Conservation (phyloP, 169 alveolate genomes). For the Eimeria tenella region DNA sequence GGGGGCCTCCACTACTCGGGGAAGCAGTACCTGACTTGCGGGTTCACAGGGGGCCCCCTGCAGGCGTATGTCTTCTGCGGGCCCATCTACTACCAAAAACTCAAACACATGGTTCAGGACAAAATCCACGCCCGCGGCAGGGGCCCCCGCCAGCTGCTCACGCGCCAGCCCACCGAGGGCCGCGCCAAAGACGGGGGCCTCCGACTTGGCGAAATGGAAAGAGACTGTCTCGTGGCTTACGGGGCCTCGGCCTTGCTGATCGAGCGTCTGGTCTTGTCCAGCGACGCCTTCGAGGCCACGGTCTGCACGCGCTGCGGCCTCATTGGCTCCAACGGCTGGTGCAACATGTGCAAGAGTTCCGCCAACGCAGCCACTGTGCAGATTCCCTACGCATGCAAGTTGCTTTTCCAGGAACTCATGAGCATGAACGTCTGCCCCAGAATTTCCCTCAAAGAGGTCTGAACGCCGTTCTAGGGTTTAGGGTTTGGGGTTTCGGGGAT, state of each 20-base stretch:
- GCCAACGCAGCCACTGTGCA: conserved; percentile 85
- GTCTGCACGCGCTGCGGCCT: conserved; percentile 98
- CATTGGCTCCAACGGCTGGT: conserved; percentile 95
- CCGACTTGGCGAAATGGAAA: conserved; percentile 99
- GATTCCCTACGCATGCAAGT: conserved; percentile 96
- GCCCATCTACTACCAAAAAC: conserved; percentile 99
- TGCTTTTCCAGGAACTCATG: conserved; percentile 90
- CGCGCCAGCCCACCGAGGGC: conserved; percentile 99
- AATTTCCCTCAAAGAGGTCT: conserved; percentile 69
- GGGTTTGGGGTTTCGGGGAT: no score
- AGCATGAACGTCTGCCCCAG: conserved; percentile 91
- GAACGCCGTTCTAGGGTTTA: background rate
- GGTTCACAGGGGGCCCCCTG: conserved; percentile 99
- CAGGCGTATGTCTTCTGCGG: conserved; percentile 98
- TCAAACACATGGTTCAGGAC: conserved; percentile 99
- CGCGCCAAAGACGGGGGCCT: conserved; percentile 99
- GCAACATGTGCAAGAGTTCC: conserved; percentile 95
- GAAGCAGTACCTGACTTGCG: conserved; percentile 97
- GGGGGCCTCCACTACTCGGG: conserved; percentile 97
- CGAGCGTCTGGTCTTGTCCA: conserved; percentile 98
- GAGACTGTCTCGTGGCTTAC: conserved; percentile 99
- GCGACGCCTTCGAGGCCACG: conserved; percentile 97
- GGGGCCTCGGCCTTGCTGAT: conserved; percentile 96
- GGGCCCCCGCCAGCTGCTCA: conserved; percentile 99
- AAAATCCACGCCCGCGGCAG: conserved; percentile 98